Evolutionary conservation across 306 rosid species (phyloP).

Genomic region (Alnus glutinosa): DNA sequence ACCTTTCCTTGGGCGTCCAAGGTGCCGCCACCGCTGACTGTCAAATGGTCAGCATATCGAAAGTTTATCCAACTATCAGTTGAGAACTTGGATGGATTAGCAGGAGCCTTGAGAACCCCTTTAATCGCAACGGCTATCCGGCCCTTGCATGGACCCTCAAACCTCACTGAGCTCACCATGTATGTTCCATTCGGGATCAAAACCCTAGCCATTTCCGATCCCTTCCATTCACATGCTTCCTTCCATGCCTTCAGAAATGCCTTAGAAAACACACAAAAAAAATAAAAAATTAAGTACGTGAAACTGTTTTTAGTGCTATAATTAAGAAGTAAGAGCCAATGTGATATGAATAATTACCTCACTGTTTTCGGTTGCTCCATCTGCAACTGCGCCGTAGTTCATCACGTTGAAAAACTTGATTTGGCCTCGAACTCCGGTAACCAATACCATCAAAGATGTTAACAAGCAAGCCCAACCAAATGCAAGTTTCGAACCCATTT

Average conservation of each 20-base stretch:
- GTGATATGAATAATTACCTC: conserved; percentile 21
- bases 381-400: conserved; percentile 37
- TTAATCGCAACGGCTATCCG: conserved; percentile 29
- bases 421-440: conserved; percentile 3
- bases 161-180: conserved; percentile 31
- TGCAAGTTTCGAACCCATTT: conserved; percentile 1
- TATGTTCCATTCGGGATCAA: conserved; percentile 44
- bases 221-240: conserved; percentile 47
- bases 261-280: conserved; percentile 7
- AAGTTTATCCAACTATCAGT: conserved; percentile 52
- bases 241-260: conserved; percentile 51
- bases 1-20: conserved; percentile 57
- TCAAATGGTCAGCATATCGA: conserved; percentile 35
- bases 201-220: background rate
- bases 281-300: background rate
- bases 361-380: conserved; percentile 30
- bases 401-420: conserved; percentile 21
- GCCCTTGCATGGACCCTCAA: conserved; percentile 60
- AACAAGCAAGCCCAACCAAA: conserved; percentile 9
- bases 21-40: conserved; percentile 49
- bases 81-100: conserved; percentile 18
- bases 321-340: background rate
- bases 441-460: conserved; percentile 10
- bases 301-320: too few relatives aligned
- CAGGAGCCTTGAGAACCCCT: conserved; percentile 52